Evolutionary conservation across 805 yeast genomes (phyloP).

Genomic region (Lachancea quebecensis): DNA sequence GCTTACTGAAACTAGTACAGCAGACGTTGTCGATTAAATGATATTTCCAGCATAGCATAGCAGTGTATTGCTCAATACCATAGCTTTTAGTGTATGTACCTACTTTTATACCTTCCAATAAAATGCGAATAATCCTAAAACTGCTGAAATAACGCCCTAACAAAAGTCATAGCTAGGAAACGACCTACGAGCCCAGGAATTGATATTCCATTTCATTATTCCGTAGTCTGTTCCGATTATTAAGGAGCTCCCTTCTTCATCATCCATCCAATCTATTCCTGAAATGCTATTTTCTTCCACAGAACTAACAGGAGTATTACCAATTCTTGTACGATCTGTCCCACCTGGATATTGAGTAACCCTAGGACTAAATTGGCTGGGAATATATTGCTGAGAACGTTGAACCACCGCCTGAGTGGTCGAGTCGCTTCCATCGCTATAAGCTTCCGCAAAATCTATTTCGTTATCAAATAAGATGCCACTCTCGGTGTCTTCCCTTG

Average conservation of each 20-base stretch:
- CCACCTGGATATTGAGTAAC: conserved; percentile 1
- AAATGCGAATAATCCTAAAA: neutral
- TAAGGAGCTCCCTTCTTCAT: conserved; percentile 43
- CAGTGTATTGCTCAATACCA: no score
- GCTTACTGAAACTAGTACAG: conserved; percentile 21
- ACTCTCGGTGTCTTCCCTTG: neutral
- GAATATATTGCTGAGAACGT: neutral
- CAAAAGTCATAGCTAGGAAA: conserved; percentile 49
- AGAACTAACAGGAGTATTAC: conserved; percentile 7
- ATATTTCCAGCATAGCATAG: no score
- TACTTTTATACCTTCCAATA: no score
- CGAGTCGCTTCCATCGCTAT: conserved; percentile 10
- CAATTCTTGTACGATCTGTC: neutral
- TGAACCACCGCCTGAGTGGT: neutral
- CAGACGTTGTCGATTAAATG: conserved; percentile 36
- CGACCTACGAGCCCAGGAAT: conserved; percentile 55
- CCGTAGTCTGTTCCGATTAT: conserved; percentile 64
- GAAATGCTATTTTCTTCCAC: conserved; percentile 44
- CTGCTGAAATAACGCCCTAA: neutral
- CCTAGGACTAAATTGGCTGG: neutral
- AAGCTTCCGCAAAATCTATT: conserved; percentile 10
- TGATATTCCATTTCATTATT: conserved; percentile 61
- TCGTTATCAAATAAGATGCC: neutral
- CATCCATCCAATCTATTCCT: conserved; percentile 55
- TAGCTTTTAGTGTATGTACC: no score